Evolutionary conservation across 2,329 filamentous ascomycete species (phyloP).

Genomic region (Aspergillus fumigatus): DNA sequence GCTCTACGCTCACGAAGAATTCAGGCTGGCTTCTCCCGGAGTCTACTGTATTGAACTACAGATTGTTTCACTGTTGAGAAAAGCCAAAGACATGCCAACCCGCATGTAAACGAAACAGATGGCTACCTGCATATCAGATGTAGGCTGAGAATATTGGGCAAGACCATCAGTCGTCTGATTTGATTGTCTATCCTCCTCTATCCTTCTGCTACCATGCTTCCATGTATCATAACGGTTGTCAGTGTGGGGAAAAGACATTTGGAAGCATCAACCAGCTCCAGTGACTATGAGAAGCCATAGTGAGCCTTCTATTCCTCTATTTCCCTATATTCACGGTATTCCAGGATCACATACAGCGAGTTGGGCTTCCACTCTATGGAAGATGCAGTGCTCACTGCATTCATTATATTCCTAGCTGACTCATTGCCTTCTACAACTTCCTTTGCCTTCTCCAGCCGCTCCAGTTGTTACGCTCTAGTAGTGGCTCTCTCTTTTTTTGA

Average conservation of each 20-base stretch:
- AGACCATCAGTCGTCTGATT: background rate
- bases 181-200: background rate
- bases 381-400: no score
- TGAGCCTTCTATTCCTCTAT: background rate
- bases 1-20: no score
- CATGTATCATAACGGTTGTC: background rate
- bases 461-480: background rate
- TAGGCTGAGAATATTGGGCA: background rate
- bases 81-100: background rate
- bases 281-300: no score
- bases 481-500: background rate
- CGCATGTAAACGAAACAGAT: background rate
- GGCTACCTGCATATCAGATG: background rate
- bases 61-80: background rate
- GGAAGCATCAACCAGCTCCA: background rate
- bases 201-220: background rate
- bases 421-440: background rate
- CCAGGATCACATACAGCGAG: background rate
- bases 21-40: no score
- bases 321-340: background rate
- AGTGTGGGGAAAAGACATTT: constrained; percentile 6
- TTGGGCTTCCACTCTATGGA: no score
- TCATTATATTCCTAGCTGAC: background rate
- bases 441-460: background rate
- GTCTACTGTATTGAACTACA: background rate